Percentiles rank a stretch among this genome's conserved stretches.
Evolutionary conservation across 371 early-diverging fungal genomes (phyloP).

Genomic region (Phascolomyces articulosus): DNA sequence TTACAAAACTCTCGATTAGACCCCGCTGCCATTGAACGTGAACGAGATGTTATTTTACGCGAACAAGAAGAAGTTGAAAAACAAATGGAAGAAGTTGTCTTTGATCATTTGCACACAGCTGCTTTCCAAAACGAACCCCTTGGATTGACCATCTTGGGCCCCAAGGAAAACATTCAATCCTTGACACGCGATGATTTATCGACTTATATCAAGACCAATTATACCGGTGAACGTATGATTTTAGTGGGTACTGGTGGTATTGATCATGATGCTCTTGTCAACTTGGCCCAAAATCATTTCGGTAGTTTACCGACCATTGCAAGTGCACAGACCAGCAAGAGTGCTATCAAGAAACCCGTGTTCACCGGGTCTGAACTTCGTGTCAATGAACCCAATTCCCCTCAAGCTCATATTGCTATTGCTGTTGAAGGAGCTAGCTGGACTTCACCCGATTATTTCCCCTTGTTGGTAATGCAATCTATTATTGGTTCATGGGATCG

Average conservation of each 20-base stretch:
- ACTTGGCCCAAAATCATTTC: constrained; percentile 91
- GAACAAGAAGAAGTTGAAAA: constrained; percentile 97
- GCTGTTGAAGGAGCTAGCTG: constrained; percentile 96
- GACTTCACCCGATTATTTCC: constrained; percentile 95
- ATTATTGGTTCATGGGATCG: constrained; percentile 97
- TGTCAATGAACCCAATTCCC: constrained; percentile 80
- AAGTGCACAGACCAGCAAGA: constrained; percentile 49
- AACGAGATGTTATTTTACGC: constrained; percentile 93
- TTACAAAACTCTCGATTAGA: constrained; percentile 88
- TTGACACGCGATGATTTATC: constrained; percentile 83
- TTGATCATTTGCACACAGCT: constrained; percentile 82
- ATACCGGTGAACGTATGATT: constrained; percentile 97
- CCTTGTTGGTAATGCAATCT: constrained; percentile 92
- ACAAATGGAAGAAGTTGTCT: constrained; percentile 92
- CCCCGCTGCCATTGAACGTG: constrained; percentile 83
- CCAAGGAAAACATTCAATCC: constrained; percentile 88
- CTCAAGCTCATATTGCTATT: constrained; percentile 93
- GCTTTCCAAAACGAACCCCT: constrained; percentile 93
- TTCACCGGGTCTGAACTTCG: constrained; percentile 92
- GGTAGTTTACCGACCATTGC: constrained; percentile 63
- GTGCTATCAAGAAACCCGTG: constrained; percentile 62
- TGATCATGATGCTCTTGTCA: constrained; percentile 91
- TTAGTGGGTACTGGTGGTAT: constrained; percentile 94
- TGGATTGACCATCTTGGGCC: constrained; percentile 94
- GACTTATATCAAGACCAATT: constrained; percentile 88